Conservation (phyloP, 441 rosid species). For the Gossypium lobatum region DNA sequence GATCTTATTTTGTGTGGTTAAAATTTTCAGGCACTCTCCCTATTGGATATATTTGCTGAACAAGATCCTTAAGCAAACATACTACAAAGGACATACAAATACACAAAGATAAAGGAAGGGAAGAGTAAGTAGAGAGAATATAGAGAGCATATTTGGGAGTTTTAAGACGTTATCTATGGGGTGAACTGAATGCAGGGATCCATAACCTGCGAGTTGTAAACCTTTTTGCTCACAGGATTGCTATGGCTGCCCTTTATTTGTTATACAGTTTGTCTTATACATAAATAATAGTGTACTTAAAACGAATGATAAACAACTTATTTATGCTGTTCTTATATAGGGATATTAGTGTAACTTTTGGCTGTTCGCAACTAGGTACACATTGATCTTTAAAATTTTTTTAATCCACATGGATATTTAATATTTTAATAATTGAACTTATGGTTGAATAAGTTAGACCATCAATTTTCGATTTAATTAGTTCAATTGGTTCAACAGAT, state of each 20-base stretch:
- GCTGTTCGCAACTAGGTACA: no score
- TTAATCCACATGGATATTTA: no score
- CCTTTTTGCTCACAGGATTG: conserved; percentile 16
- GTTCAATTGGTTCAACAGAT: no score
- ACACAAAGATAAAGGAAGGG: neutral
- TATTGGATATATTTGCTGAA: conserved; percentile 72
- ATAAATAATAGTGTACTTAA: conserved; percentile 7
- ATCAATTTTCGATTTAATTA: no score
- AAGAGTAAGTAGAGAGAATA: neutral
- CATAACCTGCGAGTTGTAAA: conserved; percentile 14
- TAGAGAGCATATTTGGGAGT: neutral
- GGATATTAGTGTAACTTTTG: no score
- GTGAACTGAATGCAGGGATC: neutral
- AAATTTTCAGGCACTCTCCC: conserved; percentile 64
- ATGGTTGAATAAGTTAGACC: no score
- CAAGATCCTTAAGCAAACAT: conserved; percentile 31
- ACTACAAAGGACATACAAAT: conserved; percentile 7
- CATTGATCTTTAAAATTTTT: no score
- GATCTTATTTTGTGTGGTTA: neutral
- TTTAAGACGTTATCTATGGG: neutral
- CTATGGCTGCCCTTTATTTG: neutral
- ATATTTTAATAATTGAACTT: no score
- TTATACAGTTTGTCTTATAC: conserved; percentile 15
- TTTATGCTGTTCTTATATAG: neutral
- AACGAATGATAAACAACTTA: neutral